A percentile compares a stretch with the other conserved stretches of the same genome.
Conservation (phyloP, 2,329 filamentous ascomycete species). For the Tolypocladium inflatum region DNA sequence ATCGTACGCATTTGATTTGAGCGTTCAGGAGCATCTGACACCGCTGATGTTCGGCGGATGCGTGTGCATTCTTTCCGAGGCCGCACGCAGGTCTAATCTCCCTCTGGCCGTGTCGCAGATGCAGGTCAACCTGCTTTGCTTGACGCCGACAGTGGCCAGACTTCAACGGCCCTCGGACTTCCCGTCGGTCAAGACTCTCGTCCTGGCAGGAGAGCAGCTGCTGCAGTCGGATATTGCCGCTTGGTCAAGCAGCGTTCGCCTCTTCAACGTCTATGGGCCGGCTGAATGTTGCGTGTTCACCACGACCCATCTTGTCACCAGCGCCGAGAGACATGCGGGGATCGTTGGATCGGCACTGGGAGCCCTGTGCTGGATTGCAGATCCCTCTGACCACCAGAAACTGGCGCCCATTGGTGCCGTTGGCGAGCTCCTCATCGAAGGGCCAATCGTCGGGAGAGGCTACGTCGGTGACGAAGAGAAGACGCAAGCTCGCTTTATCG, state of each 20-base stretch:
- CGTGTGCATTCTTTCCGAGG: conserved; percentile 44
- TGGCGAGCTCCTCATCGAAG: conserved; percentile 26
- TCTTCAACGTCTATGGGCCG: conserved; percentile 33
- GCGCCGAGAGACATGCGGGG: conserved; percentile 22
- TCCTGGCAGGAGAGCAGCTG: conserved; percentile 8
- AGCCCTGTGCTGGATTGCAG: conserved; percentile 12
- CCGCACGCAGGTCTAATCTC: conserved; percentile 41
- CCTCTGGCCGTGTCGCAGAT: conserved; percentile 33
- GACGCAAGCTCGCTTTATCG: conserved; percentile 21
- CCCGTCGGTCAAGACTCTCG: conserved; percentile 34
- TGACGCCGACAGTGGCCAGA: conserved; percentile 40
- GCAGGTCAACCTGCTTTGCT: conserved; percentile 35
- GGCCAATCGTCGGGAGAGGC: conserved; percentile 36
- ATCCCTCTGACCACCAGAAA: conserved; percentile 8
- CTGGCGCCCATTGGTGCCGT: conserved; percentile 14
- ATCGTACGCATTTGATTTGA: conserved; percentile 45
- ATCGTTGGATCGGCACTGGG: conserved; percentile 5
- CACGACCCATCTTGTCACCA: conserved; percentile 13
- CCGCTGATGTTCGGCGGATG: conserved; percentile 38
- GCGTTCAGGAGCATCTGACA: conserved; percentile 43
- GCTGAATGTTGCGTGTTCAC: conserved; percentile 25
- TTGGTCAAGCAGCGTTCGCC: neutral
- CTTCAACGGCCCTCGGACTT: conserved; percentile 35
- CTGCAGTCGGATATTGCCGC: neutral
- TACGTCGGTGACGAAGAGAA: conserved; percentile 30